Base-by-base conservation (phyloP, 148 eudicot species). In the Rhododendron mucronatum region DNA sequence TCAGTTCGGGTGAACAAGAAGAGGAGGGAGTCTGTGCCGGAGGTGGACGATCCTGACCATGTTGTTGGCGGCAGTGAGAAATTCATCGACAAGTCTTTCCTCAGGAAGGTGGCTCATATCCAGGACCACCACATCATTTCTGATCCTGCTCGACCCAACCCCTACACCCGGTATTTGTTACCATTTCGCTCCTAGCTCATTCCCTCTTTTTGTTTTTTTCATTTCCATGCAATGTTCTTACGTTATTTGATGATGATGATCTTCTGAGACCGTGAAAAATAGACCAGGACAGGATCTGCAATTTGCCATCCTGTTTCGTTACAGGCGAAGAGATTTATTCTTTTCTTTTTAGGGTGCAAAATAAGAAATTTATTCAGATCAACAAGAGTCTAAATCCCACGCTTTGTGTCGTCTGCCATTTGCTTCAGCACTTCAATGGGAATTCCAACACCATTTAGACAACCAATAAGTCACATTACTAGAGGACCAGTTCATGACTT, bases 41-140 rank as follows among this genome's bases (percentile, higher is more conserved):
- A 87, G 84, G 59, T 87, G 37, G 89, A 73, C n/a, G 89, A 87
- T 45, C 89, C 89, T 18, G 87, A 87, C 16, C 26, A 6, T 2
- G 84, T 85, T 0, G 76, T 82, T 20, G 45, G 21, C 1, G 69
- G 69, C 20, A 3, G 86, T 0, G 79, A 84, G 44, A 81, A 81
- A 13, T 81, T 87, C 28, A 7, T 87, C 2, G 73, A 53, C 48
- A 87, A 73, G 23, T 87, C 89, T 7, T 73, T 87, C 65, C 85
- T 87, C 84, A 67, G 89, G 80, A 84, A 57, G 45, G 84, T 87
- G 30, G 89, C 84, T 26, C 86, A 84, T 18, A 85, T 84, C 7
- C 89, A 87, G 39, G 39, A 71, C 79, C 30, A 79, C 35, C 82
- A 8, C 65, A 28, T 11, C 12, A 4, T 16, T 6, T 26, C 50